These are phyloP conservation scores for Zygosaccharomyces pseudobailii DNA, from an alignment of 1,139 yeast species.

Conservation along the genomic window DNA sequence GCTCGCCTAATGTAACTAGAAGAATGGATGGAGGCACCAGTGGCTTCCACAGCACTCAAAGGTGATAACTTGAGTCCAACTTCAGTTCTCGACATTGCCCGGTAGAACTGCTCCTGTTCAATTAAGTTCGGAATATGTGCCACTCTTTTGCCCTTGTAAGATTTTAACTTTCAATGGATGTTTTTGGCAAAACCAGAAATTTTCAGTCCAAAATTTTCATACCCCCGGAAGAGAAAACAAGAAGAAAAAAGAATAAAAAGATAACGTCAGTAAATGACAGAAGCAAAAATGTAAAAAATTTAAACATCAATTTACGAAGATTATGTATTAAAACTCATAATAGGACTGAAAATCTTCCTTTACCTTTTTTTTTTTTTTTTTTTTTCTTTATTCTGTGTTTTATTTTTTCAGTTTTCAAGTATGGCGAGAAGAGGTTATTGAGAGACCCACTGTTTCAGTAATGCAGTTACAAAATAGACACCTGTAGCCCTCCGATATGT, in stretches of 20 bases:
- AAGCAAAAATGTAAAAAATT: not conserved
- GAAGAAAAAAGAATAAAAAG: not conserved
- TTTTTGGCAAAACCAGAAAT: not conserved
- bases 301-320: not conserved
- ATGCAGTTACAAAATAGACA: slow-evolving; percentile 31
- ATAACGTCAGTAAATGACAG: not conserved
- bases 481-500: slow-evolving; percentile 22
- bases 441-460: slow-evolving; percentile 22
- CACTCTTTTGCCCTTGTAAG: not conserved
- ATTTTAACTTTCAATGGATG: not conserved
- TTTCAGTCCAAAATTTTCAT: not conserved
- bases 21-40: not conserved
- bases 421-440: not conserved
- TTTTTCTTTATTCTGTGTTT: not conserved
- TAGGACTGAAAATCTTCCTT: not conserved
- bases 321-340: not conserved
- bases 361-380: not conserved
- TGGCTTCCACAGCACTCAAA: not conserved
- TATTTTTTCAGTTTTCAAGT: not conserved
- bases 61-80: not conserved
- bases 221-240: not conserved
- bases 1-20: not conserved
- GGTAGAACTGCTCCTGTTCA: not conserved
- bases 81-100: slow-evolving; percentile 1
- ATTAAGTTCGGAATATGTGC: not conserved